These are phyloP conservation scores for Cryptococcus floricola DNA, from an alignment of 1,284 basidiomycete genomes.

Conservation along the genomic window DNA sequence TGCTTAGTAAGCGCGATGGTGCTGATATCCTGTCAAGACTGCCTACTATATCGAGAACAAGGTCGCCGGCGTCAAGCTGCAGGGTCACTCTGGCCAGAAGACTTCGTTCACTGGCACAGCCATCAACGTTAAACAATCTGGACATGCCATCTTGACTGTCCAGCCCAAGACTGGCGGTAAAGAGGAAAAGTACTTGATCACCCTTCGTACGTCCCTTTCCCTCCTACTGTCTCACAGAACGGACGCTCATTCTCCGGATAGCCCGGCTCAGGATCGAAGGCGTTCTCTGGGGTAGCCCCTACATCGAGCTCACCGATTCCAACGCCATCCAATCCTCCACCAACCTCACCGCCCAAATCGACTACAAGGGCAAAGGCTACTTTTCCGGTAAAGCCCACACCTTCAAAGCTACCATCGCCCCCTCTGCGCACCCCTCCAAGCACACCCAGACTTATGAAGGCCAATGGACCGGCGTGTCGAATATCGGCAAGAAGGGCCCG, in stretches of 20 bases:
- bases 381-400: constrained; percentile 89
- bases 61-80: constrained; percentile 70
- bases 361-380: constrained; percentile 95
- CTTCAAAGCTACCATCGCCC: constrained; percentile 76
- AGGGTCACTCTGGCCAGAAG: constrained; percentile 94
- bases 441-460: constrained; percentile 70
- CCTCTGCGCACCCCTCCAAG: constrained; percentile 27
- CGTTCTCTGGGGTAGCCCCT: constrained; percentile 54
- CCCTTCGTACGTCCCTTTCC: constrained; percentile 58
- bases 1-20: not conserved
- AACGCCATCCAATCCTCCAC: constrained; percentile 79
- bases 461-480: constrained; percentile 70
- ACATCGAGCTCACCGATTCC: constrained; percentile 76
- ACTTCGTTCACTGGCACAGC: constrained; percentile 65
- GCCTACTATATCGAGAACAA: constrained; percentile 72
- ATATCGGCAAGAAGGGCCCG: constrained; percentile 56
- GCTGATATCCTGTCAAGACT: constrained; percentile 42
- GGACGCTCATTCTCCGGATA: constrained; percentile 27
- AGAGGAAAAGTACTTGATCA: constrained; percentile 80
- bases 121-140: constrained; percentile 82
- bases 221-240: not conserved
- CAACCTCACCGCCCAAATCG: constrained; percentile 68
- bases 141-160: constrained; percentile 81
- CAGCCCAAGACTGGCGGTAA: constrained; percentile 56
- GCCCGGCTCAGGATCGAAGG: constrained; percentile 64